A percentile compares a stretch with the other conserved stretches of the same genome.
These are phyloP conservation scores for Daldinia decipiens DNA, from an alignment of 495 filamentous ascomycete genomes.

Conservation along the genomic window DNA sequence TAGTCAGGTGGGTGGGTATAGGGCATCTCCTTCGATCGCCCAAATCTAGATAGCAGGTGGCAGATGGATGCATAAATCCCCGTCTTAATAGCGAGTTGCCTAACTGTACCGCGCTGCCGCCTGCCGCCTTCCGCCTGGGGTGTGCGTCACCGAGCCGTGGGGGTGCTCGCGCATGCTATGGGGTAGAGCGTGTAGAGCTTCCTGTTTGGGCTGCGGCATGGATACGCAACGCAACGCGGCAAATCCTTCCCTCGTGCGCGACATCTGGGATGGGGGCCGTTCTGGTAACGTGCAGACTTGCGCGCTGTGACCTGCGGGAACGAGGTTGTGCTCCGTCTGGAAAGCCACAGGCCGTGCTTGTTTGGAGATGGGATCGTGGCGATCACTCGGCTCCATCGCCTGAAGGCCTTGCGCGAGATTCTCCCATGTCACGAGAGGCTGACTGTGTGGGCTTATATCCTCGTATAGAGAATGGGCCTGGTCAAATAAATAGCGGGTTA, in stretches of 20 bases:
- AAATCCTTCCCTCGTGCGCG: slow-evolving; percentile 5
- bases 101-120: slow-evolving; percentile 8
- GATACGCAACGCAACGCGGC: not conserved
- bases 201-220: slow-evolving; percentile 9
- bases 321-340: not conserved
- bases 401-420: not conserved
- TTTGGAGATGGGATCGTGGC: not conserved
- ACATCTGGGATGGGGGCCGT: not conserved
- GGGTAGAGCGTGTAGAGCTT: not conserved
- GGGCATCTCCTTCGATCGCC: not conserved
- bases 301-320: not conserved
- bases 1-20: no score
- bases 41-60: not conserved
- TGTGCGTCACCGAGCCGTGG: slow-evolving; percentile 7
- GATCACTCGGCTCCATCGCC: no score
- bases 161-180: not conserved
- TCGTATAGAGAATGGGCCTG: not conserved
- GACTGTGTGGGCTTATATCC: not conserved
- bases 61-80: not conserved
- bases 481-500: not conserved
- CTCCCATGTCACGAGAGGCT: not conserved
- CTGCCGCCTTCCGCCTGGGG: not conserved
- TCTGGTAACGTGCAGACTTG: no score
- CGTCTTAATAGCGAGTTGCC: not conserved
- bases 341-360: not conserved